phyloP scores from a whole-genome alignment of 2,329 filamentous ascomycete genomes.

The Daldinia sp. region DNA sequence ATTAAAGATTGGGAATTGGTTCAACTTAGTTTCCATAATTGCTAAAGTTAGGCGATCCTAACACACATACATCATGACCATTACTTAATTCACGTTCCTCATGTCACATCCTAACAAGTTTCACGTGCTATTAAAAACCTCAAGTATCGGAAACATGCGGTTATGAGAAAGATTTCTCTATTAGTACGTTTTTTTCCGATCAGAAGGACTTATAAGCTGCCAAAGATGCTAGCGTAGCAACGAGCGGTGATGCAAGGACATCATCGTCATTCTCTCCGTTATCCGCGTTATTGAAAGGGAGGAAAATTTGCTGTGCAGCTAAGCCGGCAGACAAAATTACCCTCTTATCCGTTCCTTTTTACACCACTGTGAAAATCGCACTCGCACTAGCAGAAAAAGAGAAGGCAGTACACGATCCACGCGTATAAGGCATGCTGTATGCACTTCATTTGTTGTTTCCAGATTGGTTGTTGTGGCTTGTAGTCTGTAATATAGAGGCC shows the following conservation, averaged over 20 bases:
- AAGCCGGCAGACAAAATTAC: not conserved
- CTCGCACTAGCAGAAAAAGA: slow-evolving; percentile 25
- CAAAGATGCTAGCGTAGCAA: slow-evolving; percentile 23
- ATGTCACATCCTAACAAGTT: not conserved
- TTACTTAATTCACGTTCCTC: not conserved
- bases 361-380: slow-evolving; percentile 14
- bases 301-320: not conserved
- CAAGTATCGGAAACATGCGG: not conserved
- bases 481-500: slow-evolving; percentile 10
- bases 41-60: not conserved
- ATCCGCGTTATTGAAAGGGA: not conserved
- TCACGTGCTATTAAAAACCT: not conserved
- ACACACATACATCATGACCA: not conserved
- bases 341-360: not conserved
- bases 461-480: slow-evolving; percentile 21
- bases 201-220: slow-evolving; percentile 18
- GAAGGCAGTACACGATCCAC: slow-evolving; percentile 13
- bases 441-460: slow-evolving; percentile 18
- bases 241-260: slow-evolving; percentile 23
- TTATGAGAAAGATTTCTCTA: slow-evolving; percentile 30
- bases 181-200: slow-evolving; percentile 27
- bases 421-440: slow-evolving; percentile 14
- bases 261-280: slow-evolving; percentile 17
- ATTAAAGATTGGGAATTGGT: not conserved
- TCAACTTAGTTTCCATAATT: not conserved